A percentile compares a stretch with the other conserved stretches of the same genome.
Evolutionary conservation across 2,329 filamentous ascomycete genomes (phyloP).

Genomic region (Cladophialophora yegresii): DNA sequence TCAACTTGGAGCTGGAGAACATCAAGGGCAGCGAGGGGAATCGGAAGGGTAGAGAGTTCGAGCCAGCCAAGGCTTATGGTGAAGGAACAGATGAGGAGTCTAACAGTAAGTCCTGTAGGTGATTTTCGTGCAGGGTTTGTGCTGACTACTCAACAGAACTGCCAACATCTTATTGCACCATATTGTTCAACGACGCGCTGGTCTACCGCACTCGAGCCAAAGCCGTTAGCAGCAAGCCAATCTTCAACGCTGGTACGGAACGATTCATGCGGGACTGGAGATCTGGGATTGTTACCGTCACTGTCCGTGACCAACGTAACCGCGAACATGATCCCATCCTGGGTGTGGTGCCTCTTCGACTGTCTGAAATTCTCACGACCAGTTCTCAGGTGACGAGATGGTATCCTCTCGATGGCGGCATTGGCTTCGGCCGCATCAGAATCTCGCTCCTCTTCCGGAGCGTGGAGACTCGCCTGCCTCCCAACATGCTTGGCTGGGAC

Average conservation of each 20-base stretch:
- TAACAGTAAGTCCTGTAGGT: constrained; percentile 45
- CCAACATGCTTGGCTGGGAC: constrained; percentile 85
- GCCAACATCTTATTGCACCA: constrained; percentile 91
- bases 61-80: constrained; percentile 81
- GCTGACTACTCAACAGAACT: constrained; percentile 51
- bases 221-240: constrained; percentile 89
- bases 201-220: constrained; percentile 94
- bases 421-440: constrained; percentile 85
- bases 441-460: constrained; percentile 89
- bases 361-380: constrained; percentile 84
- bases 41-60: constrained; percentile 80
- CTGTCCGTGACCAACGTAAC: constrained; percentile 84
- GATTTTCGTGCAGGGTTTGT: neutral
- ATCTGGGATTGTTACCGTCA: constrained; percentile 79
- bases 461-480: constrained; percentile 82
- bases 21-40: constrained; percentile 82
- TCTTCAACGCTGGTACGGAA: constrained; percentile 96
- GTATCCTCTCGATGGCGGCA: constrained; percentile 95
- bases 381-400: constrained; percentile 84
- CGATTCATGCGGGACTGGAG: constrained; percentile 92
- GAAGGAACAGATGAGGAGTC: constrained; percentile 84
- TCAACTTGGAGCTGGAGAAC: constrained; percentile 89
- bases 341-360: constrained; percentile 83
- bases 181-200: constrained; percentile 50
- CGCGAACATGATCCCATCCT: constrained; percentile 93